Evolutionary conservation across 176 grass and related monocot genomes (phyloP).

Genomic region (Neostapfia colusana): DNA sequence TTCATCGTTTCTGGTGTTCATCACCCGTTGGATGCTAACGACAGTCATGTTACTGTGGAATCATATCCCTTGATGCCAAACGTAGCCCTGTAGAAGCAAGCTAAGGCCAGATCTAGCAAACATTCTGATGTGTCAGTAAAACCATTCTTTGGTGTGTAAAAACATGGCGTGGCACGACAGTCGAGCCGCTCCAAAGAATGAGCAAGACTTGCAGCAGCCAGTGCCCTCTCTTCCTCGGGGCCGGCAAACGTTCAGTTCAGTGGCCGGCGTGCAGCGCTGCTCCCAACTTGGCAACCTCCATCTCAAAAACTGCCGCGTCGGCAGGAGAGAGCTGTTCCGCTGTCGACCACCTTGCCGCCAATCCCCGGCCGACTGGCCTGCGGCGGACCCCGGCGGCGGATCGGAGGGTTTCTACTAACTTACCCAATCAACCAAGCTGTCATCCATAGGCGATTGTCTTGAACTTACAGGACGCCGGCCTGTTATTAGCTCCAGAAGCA

Average conservation of each 20-base stretch:
- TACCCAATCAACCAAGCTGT: conserved; percentile 97
- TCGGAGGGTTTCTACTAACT: too few species aligned
- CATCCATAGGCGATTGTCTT: conserved; percentile 80
- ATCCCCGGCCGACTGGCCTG: background rate
- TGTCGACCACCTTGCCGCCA: background rate
- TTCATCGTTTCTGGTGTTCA: too few species aligned
- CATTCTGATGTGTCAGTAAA: conserved; percentile 9
- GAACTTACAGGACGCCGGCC: conserved; percentile 82
- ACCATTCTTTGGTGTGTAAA: background rate
- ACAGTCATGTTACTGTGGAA: background rate
- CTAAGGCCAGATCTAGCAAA: background rate
- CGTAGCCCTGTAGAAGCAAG: background rate
- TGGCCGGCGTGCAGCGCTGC: background rate
- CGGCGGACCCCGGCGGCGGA: background rate
- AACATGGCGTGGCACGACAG: background rate
- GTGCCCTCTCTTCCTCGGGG: too few species aligned
- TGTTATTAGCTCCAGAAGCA: conserved; percentile 97
- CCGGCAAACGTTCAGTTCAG: too few species aligned
- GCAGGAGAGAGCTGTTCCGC: background rate
- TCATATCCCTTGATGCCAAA: background rate
- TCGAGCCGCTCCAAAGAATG: background rate
- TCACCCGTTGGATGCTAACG: background rate
- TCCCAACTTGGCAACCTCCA: background rate
- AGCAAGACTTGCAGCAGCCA: background rate
- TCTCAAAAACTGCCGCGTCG: background rate